Conservation (phyloP, 345 rosid species). For the Boechera retrofracta region DNA sequence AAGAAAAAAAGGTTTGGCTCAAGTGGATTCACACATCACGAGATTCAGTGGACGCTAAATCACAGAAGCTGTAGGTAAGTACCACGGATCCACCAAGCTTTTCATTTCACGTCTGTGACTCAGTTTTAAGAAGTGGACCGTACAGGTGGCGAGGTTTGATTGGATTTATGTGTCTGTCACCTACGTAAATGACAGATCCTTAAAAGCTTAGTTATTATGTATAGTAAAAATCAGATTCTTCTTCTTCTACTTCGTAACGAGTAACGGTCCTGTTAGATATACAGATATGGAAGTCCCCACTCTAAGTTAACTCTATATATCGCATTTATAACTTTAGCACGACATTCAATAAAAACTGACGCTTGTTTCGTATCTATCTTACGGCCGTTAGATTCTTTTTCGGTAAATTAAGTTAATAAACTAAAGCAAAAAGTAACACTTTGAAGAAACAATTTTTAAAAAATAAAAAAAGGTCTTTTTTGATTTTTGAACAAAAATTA, state of each 20-base stretch:
- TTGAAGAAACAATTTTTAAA: too few species aligned
- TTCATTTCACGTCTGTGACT: conserved; percentile 41
- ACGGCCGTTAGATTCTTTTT: conserved; percentile 19
- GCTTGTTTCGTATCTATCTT: conserved; percentile 1
- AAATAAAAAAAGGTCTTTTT: too few species aligned
- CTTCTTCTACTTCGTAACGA: conserved; percentile 30
- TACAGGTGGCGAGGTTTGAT: conserved; percentile 19
- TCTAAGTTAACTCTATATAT: background rate
- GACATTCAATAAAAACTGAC: conserved; percentile 17
- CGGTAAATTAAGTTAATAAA: background rate
- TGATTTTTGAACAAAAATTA: background rate
- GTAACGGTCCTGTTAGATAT: conserved; percentile 33
- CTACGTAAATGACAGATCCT: conserved; percentile 42
- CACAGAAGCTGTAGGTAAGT: conserved; percentile 35
- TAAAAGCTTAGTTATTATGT: conserved; percentile 20
- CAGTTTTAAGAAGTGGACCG: conserved; percentile 19
- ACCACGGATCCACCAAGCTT: conserved; percentile 46
- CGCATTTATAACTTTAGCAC: conserved; percentile 32
- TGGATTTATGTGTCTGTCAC: conserved; percentile 36
- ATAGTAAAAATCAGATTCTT: conserved; percentile 17
- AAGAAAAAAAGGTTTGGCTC: background rate
- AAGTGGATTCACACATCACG: conserved; percentile 44
- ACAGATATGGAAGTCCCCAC: conserved; percentile 21
- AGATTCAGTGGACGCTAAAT: conserved; percentile 40
- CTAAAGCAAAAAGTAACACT: background rate